Percentiles rank a stretch among this genome's conserved stretches.
Evolutionary conservation across 2,329 filamentous ascomycete species (phyloP).

Genomic region (Claviceps fusiformis): DNA sequence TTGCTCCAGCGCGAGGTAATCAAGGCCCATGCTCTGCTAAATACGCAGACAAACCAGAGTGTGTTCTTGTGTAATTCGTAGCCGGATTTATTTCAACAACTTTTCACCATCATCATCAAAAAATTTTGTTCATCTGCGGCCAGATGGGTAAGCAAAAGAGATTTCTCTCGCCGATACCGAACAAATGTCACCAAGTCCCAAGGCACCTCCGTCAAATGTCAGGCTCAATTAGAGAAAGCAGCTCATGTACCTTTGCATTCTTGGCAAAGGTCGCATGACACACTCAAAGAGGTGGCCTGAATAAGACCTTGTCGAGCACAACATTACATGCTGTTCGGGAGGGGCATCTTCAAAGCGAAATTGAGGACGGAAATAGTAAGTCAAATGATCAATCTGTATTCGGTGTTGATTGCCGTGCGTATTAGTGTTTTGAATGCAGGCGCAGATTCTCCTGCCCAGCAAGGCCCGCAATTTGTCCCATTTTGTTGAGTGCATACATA

Average conservation of each 20-base stretch:
- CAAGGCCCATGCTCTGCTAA: background rate
- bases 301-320: background rate
- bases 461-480: background rate
- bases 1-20: background rate
- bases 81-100: background rate
- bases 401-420: background rate
- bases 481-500: background rate
- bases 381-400: background rate
- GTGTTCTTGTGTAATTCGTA: too few relatives aligned
- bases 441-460: background rate
- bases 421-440: background rate
- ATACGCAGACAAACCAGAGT: too few relatives aligned
- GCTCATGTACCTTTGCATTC: background rate
- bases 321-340: background rate
- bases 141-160: background rate
- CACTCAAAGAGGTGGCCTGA: background rate
- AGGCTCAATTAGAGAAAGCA: background rate
- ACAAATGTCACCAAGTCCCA: background rate
- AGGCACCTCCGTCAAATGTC: background rate
- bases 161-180: background rate
- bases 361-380: background rate
- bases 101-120: background rate
- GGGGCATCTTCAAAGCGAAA: too few relatives aligned
- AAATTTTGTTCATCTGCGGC: background rate
- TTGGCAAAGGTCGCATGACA: background rate